Base-by-base conservation (phyloP, 169 alveolate genomes). In the Cryptosporidium tyzzeri region DNA sequence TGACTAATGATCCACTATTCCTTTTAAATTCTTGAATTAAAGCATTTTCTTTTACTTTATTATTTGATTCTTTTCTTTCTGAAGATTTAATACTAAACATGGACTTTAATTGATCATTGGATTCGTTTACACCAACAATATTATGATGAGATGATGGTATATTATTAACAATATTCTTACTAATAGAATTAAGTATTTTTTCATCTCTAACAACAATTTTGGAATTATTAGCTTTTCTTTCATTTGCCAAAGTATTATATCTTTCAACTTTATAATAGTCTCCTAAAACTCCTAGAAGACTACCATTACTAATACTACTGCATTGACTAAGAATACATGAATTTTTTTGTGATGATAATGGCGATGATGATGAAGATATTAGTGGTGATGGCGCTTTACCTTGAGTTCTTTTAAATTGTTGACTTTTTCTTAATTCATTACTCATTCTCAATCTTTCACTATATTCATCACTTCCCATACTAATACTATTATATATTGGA, bases 401-500 rank as follows among this genome's bases (percentile, higher is more conserved):
- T 26, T 26, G 59, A 33, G 4, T 73, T 41, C 70, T 53, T 37
- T 53, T 50, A 31, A 73, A 58, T 59, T 58, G 45, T 70, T 50
- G 70, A 5, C 44, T 44, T 35, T 31, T 73, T 55, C 71, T 51
- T 3, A 73, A 33, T 10, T 59, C 35, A 37, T 58, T 55, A 2
- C 70, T 73, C 33, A 44, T 53, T 16, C 53, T 73, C n/a, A 73
- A 9, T 37, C 71, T 53, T n/a, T 73, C 86, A 35, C 55, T 73
- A 26, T 73, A 73, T 37, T 73, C 86, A 10, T 73, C 70, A 51
- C 86, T 73, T 35, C 61, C 68, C 58, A 62, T 73, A 35, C 86
- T 73, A 21, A 73, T 53, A 26, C 86, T 80, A 21, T 48, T 80
- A 39, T 80, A 80, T 23, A 80, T 59, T 65, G 89, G 89, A 61